Evolutionary conservation across 2,329 filamentous ascomycete species (phyloP), one percentile per base, ranked within the genome.

Genomic region (Ambrosiella xylebori): DNA sequence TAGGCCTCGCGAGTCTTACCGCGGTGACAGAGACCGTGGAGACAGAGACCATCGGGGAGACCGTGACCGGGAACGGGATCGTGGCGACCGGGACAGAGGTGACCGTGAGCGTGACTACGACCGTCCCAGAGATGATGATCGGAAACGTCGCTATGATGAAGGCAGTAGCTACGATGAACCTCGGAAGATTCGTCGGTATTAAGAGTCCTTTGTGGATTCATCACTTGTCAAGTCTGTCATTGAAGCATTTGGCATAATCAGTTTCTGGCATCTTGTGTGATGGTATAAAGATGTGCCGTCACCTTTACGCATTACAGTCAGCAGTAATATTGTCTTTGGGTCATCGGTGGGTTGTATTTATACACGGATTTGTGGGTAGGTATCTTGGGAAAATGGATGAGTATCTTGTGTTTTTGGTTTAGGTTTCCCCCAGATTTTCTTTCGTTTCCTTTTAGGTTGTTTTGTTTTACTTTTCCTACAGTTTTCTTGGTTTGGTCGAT

Each of bases 81-180:
- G 59, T 15, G 56, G 56, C 15, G 58, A 56, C 7, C 54, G 58
- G 6, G 68, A 68, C 40, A 61, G 45, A 3, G 67, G 68, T 39
- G 63, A 63, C 52, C 63, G 65, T 7, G 76, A 78, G 49, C 62
- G 65, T 13, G 73, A 77, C 65, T 74, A 73, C 68, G 79, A 82
- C 67, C 71, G 76, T 63, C 75, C 75, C 58, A 72, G 76, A 62
- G 77, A 80, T 56, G 78, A 81, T 64, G 78, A 79, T 63, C 75
- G 72, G 70, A 71, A 80, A 68, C 79, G 86, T 75, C 80, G 84
- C 68, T 77, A 82, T 56, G 88, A 86, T 70, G 89, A 94, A 56
- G 85, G 85, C 66, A 82, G 83, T 68, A 79, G 80, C 63, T 84
- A 90, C 71, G 88, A 95, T 67, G 90, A 95, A 70, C 79, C 81